Base-by-base conservation (phyloP, 192 early-diverging fungal genomes). In the Lobosporangium transversale region DNA sequence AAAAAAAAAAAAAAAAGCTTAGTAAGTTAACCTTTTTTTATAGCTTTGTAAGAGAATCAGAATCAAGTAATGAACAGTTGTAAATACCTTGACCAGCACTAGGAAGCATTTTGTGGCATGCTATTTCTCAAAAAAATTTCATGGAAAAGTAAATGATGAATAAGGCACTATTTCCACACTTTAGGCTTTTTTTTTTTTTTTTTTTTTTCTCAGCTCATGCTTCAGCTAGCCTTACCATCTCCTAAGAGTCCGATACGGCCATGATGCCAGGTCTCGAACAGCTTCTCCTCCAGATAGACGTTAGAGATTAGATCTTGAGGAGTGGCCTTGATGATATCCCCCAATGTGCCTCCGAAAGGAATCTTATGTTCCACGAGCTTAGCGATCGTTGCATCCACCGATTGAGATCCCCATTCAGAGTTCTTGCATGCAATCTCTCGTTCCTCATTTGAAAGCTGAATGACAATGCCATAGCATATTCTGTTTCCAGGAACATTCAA, bases 51-150 rank as follows among this genome's bases (percentile, higher is more conserved):
- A n/a, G n/a, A n/a, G n/a, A n/a, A n/a, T n/a, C n/a, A n/a, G n/a
- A n/a, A n/a, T n/a, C n/a, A n/a, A n/a, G n/a, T n/a, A n/a, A n/a
- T n/a, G n/a, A n/a, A n/a, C n/a, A n/a, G n/a, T n/a, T n/a, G n/a
- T n/a, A n/a, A n/a, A 10, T 57, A 68, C 66, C 67, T 61, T 69
- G 67, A 32, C 67, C 67, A 33, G 67, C 51, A 21, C 67, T 69
- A 26, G 67, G 67, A 20, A 69, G 43, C 50, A 70, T 52, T 30
- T 70, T 70, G 45, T 70, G 68, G 21, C 59, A 62, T 23, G 68
- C 68, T 70, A n/a, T 17, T 2, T 4, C 24, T 32, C 24, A 45
- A 8, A 45, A 15, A 9, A 45, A 42, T n/a, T n/a, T n/a, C n/a
- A n/a, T n/a, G n/a, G n/a, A n/a, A n/a, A n/a, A n/a, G n/a, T n/a